phyloP scores from a whole-genome alignment of 345 rosid species.

The Sisymbrium irio region DNA sequence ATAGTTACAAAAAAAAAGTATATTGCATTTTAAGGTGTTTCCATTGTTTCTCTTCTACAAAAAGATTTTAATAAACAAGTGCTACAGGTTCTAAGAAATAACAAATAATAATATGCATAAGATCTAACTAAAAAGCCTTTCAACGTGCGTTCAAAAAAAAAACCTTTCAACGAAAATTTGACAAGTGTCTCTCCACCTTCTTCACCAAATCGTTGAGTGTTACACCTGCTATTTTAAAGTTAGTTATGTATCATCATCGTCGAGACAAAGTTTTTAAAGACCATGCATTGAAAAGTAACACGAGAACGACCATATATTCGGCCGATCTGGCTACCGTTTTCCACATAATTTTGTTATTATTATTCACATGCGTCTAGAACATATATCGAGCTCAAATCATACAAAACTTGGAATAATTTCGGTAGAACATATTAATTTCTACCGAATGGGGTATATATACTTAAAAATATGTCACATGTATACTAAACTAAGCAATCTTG shows the following conservation, averaged over 20 bases:
- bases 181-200: constrained; percentile 29
- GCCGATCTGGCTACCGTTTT: constrained; percentile 8
- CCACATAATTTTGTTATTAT: constrained; percentile 1
- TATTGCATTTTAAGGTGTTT: background rate
- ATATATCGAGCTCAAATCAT: background rate
- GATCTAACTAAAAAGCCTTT: background rate
- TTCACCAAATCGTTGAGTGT: constrained; percentile 11
- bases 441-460: background rate
- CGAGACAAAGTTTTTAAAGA: background rate
- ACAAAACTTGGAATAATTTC: background rate
- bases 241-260: constrained; percentile 27
- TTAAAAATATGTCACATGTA: background rate
- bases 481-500: background rate
- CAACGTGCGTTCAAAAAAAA: too few species aligned
- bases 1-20: too few species aligned
- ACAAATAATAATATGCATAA: background rate
- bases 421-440: background rate
- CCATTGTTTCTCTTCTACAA: background rate
- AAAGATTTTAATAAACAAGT: background rate
- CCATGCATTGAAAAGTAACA: constrained; percentile 8
- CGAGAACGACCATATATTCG: constrained; percentile 17
- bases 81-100: background rate
- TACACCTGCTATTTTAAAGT: constrained; percentile 10
- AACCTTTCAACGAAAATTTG: background rate
- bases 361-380: background rate